Percentiles rank a stretch among this genome's conserved stretches.
Evolutionary conservation across 2,329 filamentous ascomycete genomes (phyloP).

Genomic region (Fusarium albidum): DNA sequence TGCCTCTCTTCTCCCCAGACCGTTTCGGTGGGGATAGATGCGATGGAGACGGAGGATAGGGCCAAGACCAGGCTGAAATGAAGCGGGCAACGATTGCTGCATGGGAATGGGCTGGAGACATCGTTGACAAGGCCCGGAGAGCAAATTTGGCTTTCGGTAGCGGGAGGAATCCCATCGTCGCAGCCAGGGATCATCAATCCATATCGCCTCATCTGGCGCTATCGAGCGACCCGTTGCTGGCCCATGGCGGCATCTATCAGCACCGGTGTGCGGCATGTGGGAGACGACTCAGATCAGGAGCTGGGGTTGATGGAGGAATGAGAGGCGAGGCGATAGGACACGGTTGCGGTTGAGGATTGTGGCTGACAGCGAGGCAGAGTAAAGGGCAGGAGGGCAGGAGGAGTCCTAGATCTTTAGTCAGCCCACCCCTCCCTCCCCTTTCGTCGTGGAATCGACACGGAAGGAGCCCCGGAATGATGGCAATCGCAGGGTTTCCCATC

Average conservation of each 20-base stretch:
- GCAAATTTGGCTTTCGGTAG: constrained; percentile 25
- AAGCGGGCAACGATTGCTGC: not conserved
- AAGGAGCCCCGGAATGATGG: not conserved
- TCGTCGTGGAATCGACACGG: not conserved
- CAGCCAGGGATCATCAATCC: constrained; percentile 1
- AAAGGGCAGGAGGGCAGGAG: not conserved
- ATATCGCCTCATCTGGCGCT: constrained; percentile 5
- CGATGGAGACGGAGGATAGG: not conserved
- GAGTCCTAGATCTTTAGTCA: not conserved
- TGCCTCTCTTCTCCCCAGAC: not conserved
- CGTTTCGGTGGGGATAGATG: constrained; percentile 10
- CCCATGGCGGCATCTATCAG: not conserved
- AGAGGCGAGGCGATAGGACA: not conserved
- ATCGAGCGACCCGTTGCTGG: too few relatives aligned
- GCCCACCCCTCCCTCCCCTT: not conserved
- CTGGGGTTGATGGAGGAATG: constrained; percentile 11
- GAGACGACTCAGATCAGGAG: not conserved
- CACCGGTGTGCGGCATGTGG: not conserved
- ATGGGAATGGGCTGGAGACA: not conserved
- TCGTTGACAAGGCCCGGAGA: not conserved
- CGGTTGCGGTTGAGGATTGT: not conserved
- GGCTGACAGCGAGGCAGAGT: constrained; percentile 1
- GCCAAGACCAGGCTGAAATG: not conserved
- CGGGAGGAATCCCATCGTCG: constrained; percentile 27
- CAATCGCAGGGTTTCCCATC: not conserved